Evolutionary conservation across 129 eudicot genomes (phyloP).

Genomic region (Tagetes erecta): DNA sequence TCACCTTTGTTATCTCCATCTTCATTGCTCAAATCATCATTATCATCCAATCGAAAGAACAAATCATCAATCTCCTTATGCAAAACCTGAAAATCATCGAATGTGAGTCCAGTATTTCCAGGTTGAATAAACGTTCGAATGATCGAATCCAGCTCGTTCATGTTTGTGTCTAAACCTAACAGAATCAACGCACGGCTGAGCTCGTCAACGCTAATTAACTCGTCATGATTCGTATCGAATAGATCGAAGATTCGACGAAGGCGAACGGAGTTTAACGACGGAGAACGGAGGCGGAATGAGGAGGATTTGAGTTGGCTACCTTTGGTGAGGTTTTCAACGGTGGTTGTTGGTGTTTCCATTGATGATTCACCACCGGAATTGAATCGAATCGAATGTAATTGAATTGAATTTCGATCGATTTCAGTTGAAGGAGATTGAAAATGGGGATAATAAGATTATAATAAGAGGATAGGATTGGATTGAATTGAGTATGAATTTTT

Average conservation of each 20-base stretch:
- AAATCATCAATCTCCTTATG: conserved; percentile 9
- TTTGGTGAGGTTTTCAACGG: not conserved
- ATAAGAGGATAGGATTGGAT: conserved; percentile 5
- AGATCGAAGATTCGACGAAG: conserved; percentile 78
- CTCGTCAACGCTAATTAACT: conserved; percentile 64
- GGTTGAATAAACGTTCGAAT: conserved; percentile 54
- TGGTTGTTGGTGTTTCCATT: conserved; percentile 27
- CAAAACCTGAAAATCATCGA: conserved; percentile 49
- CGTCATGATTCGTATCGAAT: conserved; percentile 69
- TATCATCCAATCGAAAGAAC: conserved; percentile 1
- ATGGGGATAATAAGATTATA: not conserved
- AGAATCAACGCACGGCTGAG: conserved; percentile 66
- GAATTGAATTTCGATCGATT: not conserved
- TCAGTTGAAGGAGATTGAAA: not conserved
- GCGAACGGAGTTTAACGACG: conserved; percentile 75
- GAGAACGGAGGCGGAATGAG: conserved; percentile 59
- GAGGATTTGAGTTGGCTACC: conserved; percentile 28
- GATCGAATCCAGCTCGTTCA: conserved; percentile 48
- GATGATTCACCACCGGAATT: not conserved
- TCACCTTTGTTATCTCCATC: not conserved
- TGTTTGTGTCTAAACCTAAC: conserved; percentile 70
- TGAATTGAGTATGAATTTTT: conserved; percentile 2
- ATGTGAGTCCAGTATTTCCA: conserved; percentile 57
- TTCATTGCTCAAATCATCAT: not conserved
- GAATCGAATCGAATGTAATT: conserved; percentile 11